Evolutionary conservation across 2,329 filamentous ascomycete species (phyloP).

Genomic region (Berkeleyomyces rouxiae): DNA sequence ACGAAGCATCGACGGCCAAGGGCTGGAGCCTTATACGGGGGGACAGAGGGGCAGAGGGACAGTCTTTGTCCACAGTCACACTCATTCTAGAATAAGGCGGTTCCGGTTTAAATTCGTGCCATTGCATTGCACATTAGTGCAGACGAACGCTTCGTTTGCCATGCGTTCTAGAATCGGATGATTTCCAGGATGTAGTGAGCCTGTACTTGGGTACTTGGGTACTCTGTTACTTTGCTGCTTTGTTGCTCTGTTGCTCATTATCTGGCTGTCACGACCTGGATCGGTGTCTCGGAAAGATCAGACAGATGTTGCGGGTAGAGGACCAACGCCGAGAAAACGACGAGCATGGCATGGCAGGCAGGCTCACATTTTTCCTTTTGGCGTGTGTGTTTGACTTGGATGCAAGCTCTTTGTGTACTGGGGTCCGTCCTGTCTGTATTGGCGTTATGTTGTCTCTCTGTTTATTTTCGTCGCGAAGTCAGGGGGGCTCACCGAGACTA

Average conservation of each 20-base stretch:
- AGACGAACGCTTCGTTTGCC: not conserved
- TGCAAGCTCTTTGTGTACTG: too few relatives aligned
- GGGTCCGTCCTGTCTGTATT: not conserved
- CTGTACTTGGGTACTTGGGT: not conserved
- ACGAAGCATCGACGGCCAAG: too few relatives aligned
- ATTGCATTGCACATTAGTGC: not conserved
- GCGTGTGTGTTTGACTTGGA: too few relatives aligned
- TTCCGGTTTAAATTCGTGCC: conserved; percentile 10
- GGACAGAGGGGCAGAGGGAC: too few relatives aligned
- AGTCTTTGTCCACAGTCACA: not conserved
- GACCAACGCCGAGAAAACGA: conserved; percentile 9
- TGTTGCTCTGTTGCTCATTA: too few relatives aligned
- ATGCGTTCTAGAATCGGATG: not conserved
- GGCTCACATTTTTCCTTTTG: not conserved
- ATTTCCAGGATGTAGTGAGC: not conserved
- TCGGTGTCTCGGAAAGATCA: conserved; percentile 10
- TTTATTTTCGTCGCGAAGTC: not conserved
- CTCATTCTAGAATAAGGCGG: not conserved
- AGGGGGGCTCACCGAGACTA: not conserved
- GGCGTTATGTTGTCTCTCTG: not conserved
- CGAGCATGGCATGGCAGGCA: not conserved
- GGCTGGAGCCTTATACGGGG: too few relatives aligned
- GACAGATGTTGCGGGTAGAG: not conserved
- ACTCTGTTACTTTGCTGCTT: too few relatives aligned
- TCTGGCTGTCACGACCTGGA: too few relatives aligned